A percentile compares a stretch with the other conserved stretches of the same genome.
phyloP scores from a whole-genome alignment of 2,329 filamentous ascomycete species.

The Nigrograna mackinnonii region DNA sequence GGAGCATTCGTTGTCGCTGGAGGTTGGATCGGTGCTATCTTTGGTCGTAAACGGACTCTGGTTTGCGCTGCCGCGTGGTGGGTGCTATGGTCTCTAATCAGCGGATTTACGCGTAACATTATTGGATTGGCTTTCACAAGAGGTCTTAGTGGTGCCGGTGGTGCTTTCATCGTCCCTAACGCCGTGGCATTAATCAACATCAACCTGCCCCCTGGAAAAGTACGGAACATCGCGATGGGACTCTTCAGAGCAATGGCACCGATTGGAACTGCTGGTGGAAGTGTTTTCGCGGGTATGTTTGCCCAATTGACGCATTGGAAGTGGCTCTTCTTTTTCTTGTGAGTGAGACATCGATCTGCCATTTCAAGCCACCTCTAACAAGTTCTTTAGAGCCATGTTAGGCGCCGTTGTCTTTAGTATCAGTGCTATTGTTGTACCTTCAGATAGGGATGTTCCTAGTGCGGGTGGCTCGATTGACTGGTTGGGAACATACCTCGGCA shows the following conservation, averaged over 20 bases:
- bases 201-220: conserved; percentile 51
- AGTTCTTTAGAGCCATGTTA: background rate
- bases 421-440: background rate
- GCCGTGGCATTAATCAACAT: conserved; percentile 54
- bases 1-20: conserved; percentile 63
- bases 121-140: conserved; percentile 49
- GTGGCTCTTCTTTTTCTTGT: conserved; percentile 32
- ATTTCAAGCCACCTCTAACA: background rate
- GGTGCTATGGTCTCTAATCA: conserved; percentile 55
- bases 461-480: conserved; percentile 45
- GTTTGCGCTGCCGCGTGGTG: conserved; percentile 61
- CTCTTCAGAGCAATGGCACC: conserved; percentile 55
- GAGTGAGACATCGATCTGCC: conserved; percentile 33
- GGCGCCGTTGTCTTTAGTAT: background rate
- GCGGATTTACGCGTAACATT: conserved; percentile 52
- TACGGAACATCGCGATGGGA: conserved; percentile 50
- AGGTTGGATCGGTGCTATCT: conserved; percentile 61
- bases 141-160: conserved; percentile 55
- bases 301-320: conserved; percentile 40
- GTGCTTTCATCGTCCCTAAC: conserved; percentile 57
- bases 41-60: conserved; percentile 61
- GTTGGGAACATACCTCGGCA: conserved; percentile 45
- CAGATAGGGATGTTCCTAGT: conserved; percentile 34
- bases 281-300: conserved; percentile 46
- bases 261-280: conserved; percentile 49